These are phyloP conservation scores for Eimeria praecox DNA, from an alignment of 169 alveolate genomes.

Conservation along the genomic window DNA sequence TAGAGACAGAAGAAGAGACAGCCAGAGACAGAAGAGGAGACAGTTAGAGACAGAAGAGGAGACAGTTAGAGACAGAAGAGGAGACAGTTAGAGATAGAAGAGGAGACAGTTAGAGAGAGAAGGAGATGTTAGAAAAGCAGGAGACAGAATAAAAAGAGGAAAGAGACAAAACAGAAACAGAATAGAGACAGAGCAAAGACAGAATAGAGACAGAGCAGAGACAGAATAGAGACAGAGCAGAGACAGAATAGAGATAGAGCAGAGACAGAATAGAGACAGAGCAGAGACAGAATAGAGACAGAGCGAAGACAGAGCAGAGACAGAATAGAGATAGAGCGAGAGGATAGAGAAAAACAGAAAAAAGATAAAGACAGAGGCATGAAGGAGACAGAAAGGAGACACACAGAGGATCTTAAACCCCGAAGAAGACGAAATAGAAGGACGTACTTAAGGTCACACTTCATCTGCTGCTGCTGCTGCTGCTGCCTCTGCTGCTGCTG, in stretches of 20 bases:
- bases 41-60: no score
- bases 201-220: no score
- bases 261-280: not conserved
- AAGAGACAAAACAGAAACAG: not conserved
- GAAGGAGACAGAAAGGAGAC: not conserved
- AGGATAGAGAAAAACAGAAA: not conserved
- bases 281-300: no score
- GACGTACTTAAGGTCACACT: no score
- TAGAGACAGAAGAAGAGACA: no score
- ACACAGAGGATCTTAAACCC: no score
- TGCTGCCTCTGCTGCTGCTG: constrained; percentile 4
- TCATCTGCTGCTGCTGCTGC: constrained; percentile 3
- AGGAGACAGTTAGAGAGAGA: not conserved
- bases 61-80: no score
- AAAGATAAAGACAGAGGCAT: constrained; percentile 1
- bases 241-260: not conserved
- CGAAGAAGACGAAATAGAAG: no score
- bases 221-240: no score
- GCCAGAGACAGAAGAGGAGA: no score
- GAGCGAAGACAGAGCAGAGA: not conserved
- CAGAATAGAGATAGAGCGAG: no score
- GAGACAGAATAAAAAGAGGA: constrained; percentile 48
- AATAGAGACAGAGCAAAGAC: not conserved
- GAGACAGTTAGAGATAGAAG: not conserved
- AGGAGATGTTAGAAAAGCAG: no score